These are phyloP conservation scores for Trypanosoma theileri DNA, from an alignment of 208 protist genomes.

Conservation along the genomic window DNA sequence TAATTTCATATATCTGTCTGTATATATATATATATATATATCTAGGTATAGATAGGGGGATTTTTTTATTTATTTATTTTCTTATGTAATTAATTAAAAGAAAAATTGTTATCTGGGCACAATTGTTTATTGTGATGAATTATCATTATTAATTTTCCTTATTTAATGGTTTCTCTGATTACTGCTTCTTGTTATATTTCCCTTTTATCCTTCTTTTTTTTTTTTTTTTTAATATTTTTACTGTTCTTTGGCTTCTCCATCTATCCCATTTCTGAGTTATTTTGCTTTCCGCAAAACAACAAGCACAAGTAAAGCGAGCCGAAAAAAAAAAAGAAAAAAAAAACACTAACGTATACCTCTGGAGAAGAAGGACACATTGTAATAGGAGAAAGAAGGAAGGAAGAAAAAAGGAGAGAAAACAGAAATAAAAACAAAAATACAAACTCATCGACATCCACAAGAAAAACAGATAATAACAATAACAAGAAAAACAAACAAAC, in stretches of 20 bases:
- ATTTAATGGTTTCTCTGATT: no score
- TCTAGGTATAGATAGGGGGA: not conserved
- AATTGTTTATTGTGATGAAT: not conserved
- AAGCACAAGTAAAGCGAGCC: not conserved
- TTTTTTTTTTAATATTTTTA: not conserved
- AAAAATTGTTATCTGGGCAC: not conserved
- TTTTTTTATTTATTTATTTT: constrained; percentile 22
- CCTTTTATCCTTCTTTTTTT: not conserved
- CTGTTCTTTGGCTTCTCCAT: not conserved
- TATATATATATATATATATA: constrained; percentile 4
- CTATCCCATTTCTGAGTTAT: not conserved
- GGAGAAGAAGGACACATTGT: not conserved
- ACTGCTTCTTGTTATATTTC: not conserved
- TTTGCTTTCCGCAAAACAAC: not conserved
- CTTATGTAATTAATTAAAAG: constrained; percentile 13
- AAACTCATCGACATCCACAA: not conserved
- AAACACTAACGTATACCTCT: not conserved
- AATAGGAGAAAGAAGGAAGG: no score
- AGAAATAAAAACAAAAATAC: not conserved
- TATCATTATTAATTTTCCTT: not conserved
- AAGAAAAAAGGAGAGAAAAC: not conserved
- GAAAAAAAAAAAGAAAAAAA: constrained; percentile 3
- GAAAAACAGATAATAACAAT: not conserved
- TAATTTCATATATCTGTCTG: not conserved
- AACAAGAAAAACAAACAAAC: no score